Evolutionary conservation across 306 rosid genomes (phyloP), one percentile per base, ranked within the genome.

Genomic region (Purshia tridentata): DNA sequence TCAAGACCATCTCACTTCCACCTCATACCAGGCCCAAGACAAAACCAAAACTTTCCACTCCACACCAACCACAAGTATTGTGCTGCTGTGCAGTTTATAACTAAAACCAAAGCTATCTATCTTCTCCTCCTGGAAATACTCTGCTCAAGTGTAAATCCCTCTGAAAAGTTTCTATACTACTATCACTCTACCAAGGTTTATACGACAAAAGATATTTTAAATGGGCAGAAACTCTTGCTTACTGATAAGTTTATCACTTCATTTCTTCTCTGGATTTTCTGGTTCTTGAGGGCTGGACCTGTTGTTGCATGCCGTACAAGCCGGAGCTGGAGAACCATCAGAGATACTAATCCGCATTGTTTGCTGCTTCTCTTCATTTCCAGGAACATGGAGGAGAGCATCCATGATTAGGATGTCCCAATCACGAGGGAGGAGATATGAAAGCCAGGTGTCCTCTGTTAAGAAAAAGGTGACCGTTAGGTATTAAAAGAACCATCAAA

Each of bases 401-500:
- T 94, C 92, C 96, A 94, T 91, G 80, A 91, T 69, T 68, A 94
- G 78, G 58, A 94, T 89, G 51, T 94, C 93, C 99, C 99, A 94
- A 75, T 91, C 92, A 5, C 84, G 95, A 75, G 85, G 80, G 74
- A 78, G 74, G 75, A 89, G 65, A 81, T 66, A 91, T 7, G 97
- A 87, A 72, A 86, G 75, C 99, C 99, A 91, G 29, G 82, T 52
- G 61, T 90, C 84, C 44, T 87, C 99, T 91, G 95, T 47, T 48
- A 68, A 77, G 64, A 60, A 49, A 80, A 65, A 75, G 49, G 52
- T 1, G 13, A 20, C 48, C 46, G 53, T 15, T 29, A 70, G 1
- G 54, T 52, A 23, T 11, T 22, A 56, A 23, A 41, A 48, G 20
- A 40, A 45, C 2, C 48, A 3, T 15, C 18, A 11, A 66, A 39